Evolutionary conservation across 805 yeast genomes (phyloP).

Genomic region (Limtongia smithiae): DNA sequence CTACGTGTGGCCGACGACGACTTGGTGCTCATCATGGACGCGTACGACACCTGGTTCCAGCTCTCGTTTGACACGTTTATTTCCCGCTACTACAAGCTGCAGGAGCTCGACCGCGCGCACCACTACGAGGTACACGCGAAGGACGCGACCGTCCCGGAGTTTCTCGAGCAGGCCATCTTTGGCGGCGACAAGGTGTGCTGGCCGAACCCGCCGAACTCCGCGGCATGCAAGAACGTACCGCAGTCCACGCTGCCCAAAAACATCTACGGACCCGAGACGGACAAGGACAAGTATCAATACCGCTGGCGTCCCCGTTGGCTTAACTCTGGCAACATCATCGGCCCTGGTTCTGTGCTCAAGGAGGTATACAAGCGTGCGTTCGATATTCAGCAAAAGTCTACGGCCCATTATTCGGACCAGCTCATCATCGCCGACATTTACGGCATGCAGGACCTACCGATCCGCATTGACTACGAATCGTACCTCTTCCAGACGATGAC

Average conservation of each 20-base stretch:
- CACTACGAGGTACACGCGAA: conserved; percentile 3
- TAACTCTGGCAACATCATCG: conserved; percentile 19
- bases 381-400: conserved; percentile 19
- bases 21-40: conserved; percentile 26
- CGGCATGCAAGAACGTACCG: conserved; percentile 25
- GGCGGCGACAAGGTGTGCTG: conserved; percentile 30
- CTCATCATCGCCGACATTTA: conserved; percentile 26
- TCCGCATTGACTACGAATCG: conserved; percentile 24
- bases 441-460: conserved; percentile 24
- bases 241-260: conserved; percentile 13
- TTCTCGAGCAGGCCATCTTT: conserved; percentile 18
- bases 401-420: conserved; percentile 22
- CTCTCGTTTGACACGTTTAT: conserved; percentile 21
- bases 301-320: conserved; percentile 20
- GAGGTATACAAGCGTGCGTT: conserved; percentile 20
- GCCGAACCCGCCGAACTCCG: conserved; percentile 21
- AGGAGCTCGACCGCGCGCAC: conserved; percentile 15
- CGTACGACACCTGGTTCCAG: conserved; percentile 30
- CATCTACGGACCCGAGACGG: conserved; percentile 25
- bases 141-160: conserved; percentile 5
- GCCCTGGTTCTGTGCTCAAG: conserved; percentile 12
- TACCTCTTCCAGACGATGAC: conserved; percentile 29
- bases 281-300: conserved; percentile 2
- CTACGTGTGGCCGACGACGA: conserved; percentile 24
- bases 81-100: conserved; percentile 19